A percentile compares a stretch with the other conserved stretches of the same genome.
phyloP scores from a whole-genome alignment of 441 rosid species.

The Francoa sonchifolia region DNA sequence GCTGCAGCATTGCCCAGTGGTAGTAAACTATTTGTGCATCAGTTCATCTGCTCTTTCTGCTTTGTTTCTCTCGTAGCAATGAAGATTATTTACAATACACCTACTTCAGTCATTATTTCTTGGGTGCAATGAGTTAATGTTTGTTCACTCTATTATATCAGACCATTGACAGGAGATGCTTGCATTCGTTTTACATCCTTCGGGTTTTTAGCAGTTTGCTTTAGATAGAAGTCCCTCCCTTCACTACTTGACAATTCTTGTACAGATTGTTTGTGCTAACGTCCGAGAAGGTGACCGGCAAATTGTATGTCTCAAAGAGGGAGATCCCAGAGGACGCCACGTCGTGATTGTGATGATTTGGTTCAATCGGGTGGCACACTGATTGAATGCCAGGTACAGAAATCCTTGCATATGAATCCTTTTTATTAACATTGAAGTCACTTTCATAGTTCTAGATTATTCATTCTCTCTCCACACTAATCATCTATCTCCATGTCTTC shows the following conservation, averaged over 20 bases:
- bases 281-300: conserved; percentile 81
- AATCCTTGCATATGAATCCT: neutral
- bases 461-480: neutral
- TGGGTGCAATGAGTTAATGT: neutral
- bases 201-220: conserved; percentile 1
- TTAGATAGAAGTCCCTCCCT: conserved; percentile 1
- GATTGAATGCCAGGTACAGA: conserved; percentile 86
- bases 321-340: conserved; percentile 72
- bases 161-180: neutral
- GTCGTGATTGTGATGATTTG: conserved; percentile 94
- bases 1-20: conserved; percentile 91
- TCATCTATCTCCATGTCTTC: conserved; percentile 2
- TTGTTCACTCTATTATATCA: neutral
- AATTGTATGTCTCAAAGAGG: conserved; percentile 86
- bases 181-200: neutral
- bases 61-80: neutral
- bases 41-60: neutral
- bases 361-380: conserved; percentile 96
- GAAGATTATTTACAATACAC: neutral
- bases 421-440: conserved; percentile 1
- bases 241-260: neutral
- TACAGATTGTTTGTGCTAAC: conserved; percentile 84
- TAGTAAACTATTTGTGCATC: conserved; percentile 14
- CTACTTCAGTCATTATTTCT: neutral
- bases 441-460: neutral